Conservation (phyloP, 306 rosid species). For the Luffa acutangula region DNA sequence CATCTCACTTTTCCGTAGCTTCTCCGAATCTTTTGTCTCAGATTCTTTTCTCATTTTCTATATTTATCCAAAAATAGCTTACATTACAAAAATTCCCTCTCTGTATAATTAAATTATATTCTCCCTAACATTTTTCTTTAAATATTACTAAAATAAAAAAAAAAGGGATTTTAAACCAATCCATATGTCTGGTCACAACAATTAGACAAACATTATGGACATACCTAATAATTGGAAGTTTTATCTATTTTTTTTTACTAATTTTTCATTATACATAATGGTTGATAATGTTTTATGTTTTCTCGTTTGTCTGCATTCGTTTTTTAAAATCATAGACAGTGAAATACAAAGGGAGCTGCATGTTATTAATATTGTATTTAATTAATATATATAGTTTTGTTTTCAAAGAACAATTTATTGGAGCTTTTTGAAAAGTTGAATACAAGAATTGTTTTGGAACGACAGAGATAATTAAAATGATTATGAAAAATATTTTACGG, state of each 20-base stretch:
- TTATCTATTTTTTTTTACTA: neutral
- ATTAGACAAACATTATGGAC: neutral
- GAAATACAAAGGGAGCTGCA: neutral
- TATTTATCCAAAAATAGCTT: neutral
- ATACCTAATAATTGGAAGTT: neutral
- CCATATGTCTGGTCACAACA: neutral
- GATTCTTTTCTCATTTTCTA: neutral
- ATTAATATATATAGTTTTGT: neutral
- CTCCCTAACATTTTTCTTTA: neutral
- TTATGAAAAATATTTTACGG: neutral
- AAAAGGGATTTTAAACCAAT: neutral
- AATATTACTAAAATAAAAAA: neutral
- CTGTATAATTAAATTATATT: neutral
- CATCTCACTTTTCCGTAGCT: neutral
- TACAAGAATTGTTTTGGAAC: neutral
- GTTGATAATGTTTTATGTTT: neutral
- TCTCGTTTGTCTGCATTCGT: neutral
- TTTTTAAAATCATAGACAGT: neutral
- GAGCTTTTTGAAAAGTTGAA: neutral
- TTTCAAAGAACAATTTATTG: neutral
- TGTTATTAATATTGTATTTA: neutral
- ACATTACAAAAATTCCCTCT: neutral
- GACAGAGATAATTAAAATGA: neutral
- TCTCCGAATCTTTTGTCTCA: neutral
- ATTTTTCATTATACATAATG: neutral